Conservation (phyloP, 192 early-diverging fungal genomes). For the Linnemannia schmuckeri region DNA sequence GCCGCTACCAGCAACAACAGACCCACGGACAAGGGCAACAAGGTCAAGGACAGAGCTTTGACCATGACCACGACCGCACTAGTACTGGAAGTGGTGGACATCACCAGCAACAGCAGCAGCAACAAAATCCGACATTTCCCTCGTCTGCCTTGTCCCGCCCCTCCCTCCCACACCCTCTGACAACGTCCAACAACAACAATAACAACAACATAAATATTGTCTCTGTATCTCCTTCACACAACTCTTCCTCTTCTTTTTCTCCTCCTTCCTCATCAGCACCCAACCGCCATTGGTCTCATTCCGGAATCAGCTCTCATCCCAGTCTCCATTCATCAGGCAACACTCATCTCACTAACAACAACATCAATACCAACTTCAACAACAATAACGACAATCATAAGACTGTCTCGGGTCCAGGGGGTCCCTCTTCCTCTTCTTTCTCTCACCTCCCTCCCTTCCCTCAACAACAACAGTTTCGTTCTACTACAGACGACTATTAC, state of each 20-base stretch:
- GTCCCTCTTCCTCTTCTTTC: neutral
- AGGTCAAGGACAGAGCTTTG: neutral
- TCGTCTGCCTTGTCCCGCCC: neutral
- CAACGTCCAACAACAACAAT: neutral
- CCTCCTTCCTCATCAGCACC: neutral
- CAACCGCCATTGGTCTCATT: neutral
- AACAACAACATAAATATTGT: neutral
- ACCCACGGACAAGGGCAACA: neutral
- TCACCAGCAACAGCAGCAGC: neutral
- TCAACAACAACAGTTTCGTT: conserved; percentile 6
- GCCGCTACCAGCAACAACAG: neutral
- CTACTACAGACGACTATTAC: conserved; percentile 6
- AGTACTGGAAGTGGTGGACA: too few species aligned
- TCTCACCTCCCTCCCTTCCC: neutral
- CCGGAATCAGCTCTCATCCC: neutral
- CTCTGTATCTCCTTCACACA: neutral
- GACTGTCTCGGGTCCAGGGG: neutral
- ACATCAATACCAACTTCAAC: conserved; percentile 6
- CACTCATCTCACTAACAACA: neutral
- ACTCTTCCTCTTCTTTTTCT: neutral
- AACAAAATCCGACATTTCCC: conserved; percentile 3
- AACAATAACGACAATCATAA: conserved; percentile 16
- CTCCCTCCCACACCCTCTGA: neutral
- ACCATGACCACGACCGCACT: neutral
- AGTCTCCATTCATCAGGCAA: neutral